A percentile compares a stretch with the other conserved stretches of the same genome.
Evolutionary conservation across 2,329 filamentous ascomycete genomes (phyloP).

Genomic region (Daldinia sp.): DNA sequence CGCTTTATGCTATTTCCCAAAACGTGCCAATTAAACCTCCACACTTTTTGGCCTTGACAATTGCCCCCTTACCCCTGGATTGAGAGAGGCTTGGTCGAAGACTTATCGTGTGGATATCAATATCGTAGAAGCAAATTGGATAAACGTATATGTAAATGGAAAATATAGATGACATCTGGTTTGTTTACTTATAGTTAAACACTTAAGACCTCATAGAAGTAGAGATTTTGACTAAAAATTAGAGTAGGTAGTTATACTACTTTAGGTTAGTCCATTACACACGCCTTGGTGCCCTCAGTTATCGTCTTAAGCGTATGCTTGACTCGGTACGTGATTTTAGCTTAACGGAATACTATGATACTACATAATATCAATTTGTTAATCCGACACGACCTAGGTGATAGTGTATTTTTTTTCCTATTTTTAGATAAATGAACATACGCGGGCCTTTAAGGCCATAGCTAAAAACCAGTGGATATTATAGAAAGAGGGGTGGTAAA

Average conservation of each 20-base stretch:
- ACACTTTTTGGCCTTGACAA: constrained; percentile 13
- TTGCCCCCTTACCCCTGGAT: not conserved
- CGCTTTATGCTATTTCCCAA: constrained; percentile 32
- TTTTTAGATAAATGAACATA: not conserved
- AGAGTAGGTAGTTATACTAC: too few relatives aligned
- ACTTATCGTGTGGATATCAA: not conserved
- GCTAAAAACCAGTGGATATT: too few relatives aligned
- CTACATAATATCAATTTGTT: not conserved
- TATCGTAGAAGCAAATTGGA: not conserved
- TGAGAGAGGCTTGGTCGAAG: not conserved
- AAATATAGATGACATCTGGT: not conserved
- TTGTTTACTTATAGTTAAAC: not conserved
- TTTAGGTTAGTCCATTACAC: too few relatives aligned
- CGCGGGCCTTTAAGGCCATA: not conserved
- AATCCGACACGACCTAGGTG: not conserved
- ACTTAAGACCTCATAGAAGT: too few relatives aligned
- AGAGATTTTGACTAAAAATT: too few relatives aligned
- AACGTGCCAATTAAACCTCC: constrained; percentile 41
- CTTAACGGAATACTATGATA: too few relatives aligned
- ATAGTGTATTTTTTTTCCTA: not conserved
- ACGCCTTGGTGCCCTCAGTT: not conserved
- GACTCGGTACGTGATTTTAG: not conserved
- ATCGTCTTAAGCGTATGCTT: not conserved
- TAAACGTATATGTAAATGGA: not conserved
- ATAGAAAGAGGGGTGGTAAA: not conserved